A percentile compares a stretch with the other conserved stretches of the same genome.
These are phyloP conservation scores for Ramularia collo-cygni DNA, from an alignment of 2,329 filamentous ascomycete genomes.

Conservation along the genomic window DNA sequence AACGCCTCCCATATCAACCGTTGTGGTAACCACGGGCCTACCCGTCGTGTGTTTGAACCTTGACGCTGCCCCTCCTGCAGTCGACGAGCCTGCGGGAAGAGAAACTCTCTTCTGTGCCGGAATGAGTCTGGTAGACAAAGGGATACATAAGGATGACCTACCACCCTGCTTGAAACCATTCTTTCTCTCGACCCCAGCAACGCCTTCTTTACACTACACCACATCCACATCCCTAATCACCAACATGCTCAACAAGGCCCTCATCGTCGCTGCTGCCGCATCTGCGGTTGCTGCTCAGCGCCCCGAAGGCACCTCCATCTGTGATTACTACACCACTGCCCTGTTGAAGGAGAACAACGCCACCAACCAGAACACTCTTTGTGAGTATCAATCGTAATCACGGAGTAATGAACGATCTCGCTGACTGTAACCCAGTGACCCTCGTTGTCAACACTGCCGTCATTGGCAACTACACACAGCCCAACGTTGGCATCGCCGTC, in stretches of 20 bases:
- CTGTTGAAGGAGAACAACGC: slow-evolving; percentile 54
- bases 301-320: slow-evolving; percentile 47
- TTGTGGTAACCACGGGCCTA: too few species aligned
- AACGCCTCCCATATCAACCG: too few species aligned
- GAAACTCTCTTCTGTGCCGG: neutral
- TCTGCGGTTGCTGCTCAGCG: slow-evolving; percentile 34
- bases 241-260: slow-evolving; percentile 9
- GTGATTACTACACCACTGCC: slow-evolving; percentile 58
- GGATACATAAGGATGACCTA: slow-evolving; percentile 1
- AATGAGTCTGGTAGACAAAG: neutral
- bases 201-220: neutral
- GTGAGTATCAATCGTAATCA: too few species aligned
- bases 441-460: slow-evolving; percentile 57
- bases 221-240: neutral
- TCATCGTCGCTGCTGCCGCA: slow-evolving; percentile 16
- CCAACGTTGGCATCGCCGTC: slow-evolving; percentile 48
- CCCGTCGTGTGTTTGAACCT: too few species aligned
- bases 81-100: neutral
- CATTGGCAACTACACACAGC: slow-evolving; percentile 43
- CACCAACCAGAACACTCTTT: slow-evolving; percentile 49
- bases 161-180: neutral
- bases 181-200: too few species aligned
- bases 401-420: too few species aligned
- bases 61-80: too few species aligned
- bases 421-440: slow-evolving; percentile 32